Base-by-base conservation (phyloP, 495 filamentous ascomycete species). In the Xylaria castorea region DNA sequence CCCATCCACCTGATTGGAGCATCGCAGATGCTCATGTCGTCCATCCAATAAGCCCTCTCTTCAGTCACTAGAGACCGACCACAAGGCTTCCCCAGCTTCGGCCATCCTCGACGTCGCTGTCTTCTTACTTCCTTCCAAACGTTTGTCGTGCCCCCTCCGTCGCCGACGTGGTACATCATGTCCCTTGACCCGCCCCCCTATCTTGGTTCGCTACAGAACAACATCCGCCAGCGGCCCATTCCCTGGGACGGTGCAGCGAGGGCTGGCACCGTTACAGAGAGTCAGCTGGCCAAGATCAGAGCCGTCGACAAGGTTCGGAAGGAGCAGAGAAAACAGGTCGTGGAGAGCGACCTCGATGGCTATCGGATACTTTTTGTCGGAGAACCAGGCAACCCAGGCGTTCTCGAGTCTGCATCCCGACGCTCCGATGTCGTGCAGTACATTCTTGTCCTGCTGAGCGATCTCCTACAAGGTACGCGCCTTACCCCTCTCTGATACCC, bases 171-270 rank as follows among this genome's bases (percentile, higher is more conserved):
- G 50, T 68, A 66, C 80, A 87, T 74, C 75, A 94, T 95, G 93
- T 96, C 93, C 70, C 89, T 97, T 80, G 94, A 97, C 78, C 92
- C 94, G 53, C 94, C 95, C 68, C 91, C 91, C 72, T 97, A 98
- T 81, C 92, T 98, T 71, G 90, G 89, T 76, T 94, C 94, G 71
- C 87, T 97, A 70, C 95, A 97, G 84, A 95, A 92, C 85, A 98
- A 98, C 84, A 97, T 97, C 79, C 93, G 97, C 75, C 89, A 91
- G 73, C 89, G 96, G 67, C 95, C 95, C 75, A 97, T 99, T 80
- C 94, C 95, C 58, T 99, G 96, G 96, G 97, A 98, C 81, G 96
- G 96, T 73, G 95, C 97, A 76, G 94, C 97, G 75, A 92, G 96
- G 80, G 93, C 93, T 77, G 92, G 93, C 75, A 95, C 93, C 78